Evolutionary conservation across 306 rosid genomes (phyloP), one percentile per base, ranked within the genome.

Genomic region (Glycine tomentella): DNA sequence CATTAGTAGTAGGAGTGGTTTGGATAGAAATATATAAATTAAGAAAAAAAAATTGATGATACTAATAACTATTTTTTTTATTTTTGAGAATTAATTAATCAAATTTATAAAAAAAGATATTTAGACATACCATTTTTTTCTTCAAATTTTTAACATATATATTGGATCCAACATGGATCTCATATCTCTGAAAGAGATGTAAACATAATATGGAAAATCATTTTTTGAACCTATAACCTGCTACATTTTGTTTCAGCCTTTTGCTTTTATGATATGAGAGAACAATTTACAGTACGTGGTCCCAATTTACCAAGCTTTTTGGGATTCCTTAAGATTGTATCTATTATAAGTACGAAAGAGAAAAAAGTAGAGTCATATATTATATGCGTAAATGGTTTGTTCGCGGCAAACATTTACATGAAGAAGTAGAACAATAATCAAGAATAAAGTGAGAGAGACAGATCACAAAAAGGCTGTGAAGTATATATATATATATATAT

Each of bases 321-420:
- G 3, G 52, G 38, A 48, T 46, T 50, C 61, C 31, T n/a, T 31
- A 13, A 25, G 20, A 69, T 45, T 56, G 10, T 14, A 68, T 45
- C 33, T 62, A 11, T 69, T 70, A 50, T n/a, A 59, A 16, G 16
- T 33, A 77, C 17, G 42, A 51, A 75, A 81, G 50, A 58, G 42
- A 34, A 51, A 62, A 61, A 15, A 50, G 36, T 2, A 61, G 10
- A 49, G 7, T 8, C 13, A 6, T 33, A 74, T 59, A 33, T 9
- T 3, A 25, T 3, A 25, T 9, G 15, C 7, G 20, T n/a, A 58
- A 40, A 40, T 40, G 44, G 44, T 25, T 40, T 40, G 44, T 40
- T 40, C 14, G 10, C 6, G 15, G 17, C 17, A 69, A 57, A 69
- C 48, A 57, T 69, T 57, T 69, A n/a, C 42, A 7, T 67, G 14